Evolutionary conservation across 331 rosid species (phyloP).

Genomic region (Quercus tomentella): DNA sequence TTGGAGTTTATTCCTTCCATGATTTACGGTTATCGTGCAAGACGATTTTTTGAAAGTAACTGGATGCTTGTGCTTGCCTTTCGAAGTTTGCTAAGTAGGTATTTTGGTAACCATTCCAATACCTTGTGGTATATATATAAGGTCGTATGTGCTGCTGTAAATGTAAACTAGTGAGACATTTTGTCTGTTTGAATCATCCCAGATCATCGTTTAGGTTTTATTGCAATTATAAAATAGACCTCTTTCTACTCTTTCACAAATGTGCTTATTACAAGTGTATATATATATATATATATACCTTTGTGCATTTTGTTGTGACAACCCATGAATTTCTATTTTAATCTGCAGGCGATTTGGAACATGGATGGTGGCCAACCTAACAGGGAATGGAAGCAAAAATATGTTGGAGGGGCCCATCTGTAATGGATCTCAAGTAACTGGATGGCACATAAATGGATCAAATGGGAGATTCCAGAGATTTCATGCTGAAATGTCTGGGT

Average conservation of each 20-base stretch:
- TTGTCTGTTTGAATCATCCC: not conserved
- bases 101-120: not conserved
- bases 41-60: not conserved
- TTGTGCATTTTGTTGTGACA: slow-evolving; percentile 3
- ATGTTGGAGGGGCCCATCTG: slow-evolving; percentile 74
- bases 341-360: slow-evolving; percentile 80
- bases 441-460: slow-evolving; percentile 72
- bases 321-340: slow-evolving; percentile 9
- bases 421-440: slow-evolving; percentile 73
- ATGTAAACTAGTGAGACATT: not conserved
- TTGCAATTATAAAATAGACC: not conserved
- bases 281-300: slow-evolving; percentile 1
- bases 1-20: not conserved
- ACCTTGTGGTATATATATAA: not conserved
- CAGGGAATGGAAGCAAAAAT: slow-evolving; percentile 29
- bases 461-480: slow-evolving; percentile 47
- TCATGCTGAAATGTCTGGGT: slow-evolving; percentile 71
- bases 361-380: slow-evolving; percentile 67
- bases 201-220: not conserved
- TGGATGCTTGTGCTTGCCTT: not conserved
- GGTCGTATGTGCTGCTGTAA: not conserved
- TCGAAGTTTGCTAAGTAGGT: not conserved
- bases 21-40: not conserved
- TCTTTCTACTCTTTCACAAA: slow-evolving; percentile 2
- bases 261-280: not conserved